Conservation (phyloP, 768 basidiomycete species). For the Tricholoma saponaceum region DNA sequence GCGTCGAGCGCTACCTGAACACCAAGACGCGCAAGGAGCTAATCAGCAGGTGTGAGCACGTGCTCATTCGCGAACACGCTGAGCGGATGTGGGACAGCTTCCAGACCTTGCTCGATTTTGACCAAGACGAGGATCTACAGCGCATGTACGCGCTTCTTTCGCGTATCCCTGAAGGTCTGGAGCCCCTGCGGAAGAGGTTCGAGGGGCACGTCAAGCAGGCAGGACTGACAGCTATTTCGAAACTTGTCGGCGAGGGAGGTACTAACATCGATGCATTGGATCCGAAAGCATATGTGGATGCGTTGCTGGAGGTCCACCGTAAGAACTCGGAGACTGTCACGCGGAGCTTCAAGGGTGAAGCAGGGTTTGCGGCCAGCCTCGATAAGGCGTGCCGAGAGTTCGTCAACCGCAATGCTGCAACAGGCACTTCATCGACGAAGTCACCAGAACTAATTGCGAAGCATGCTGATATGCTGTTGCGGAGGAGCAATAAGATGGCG, state of each 20-base stretch:
- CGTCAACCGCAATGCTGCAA: constrained; percentile 92
- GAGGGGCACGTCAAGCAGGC: constrained; percentile 95
- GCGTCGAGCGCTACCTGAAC: constrained; percentile 94
- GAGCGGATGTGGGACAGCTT: constrained; percentile 95
- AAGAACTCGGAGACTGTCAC: constrained; percentile 93
- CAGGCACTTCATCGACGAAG: constrained; percentile 82
- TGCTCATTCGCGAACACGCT: constrained; percentile 87
- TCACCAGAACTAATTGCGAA: constrained; percentile 95
- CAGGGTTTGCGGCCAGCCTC: constrained; percentile 91
- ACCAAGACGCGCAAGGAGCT: constrained; percentile 85
- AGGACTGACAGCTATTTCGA: constrained; percentile 81
- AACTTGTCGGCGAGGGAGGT: constrained; percentile 64
- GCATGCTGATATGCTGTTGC: constrained; percentile 86
- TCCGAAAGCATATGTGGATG: constrained; percentile 95
- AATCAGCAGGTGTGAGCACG: constrained; percentile 86
- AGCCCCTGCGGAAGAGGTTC: constrained; percentile 90
- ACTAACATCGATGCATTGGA: constrained; percentile 69
- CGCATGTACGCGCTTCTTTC: constrained; percentile 94
- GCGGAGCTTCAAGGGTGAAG: constrained; percentile 90
- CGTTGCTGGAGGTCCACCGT: constrained; percentile 85
- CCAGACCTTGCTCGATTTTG: constrained; percentile 87
- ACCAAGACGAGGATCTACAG: constrained; percentile 94
- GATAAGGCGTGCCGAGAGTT: constrained; percentile 98
- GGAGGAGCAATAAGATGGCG: constrained; percentile 96
- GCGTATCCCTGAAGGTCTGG: constrained; percentile 91